Base-by-base conservation (phyloP, 306 rosid genomes). In the Acmispon strigosus region DNA sequence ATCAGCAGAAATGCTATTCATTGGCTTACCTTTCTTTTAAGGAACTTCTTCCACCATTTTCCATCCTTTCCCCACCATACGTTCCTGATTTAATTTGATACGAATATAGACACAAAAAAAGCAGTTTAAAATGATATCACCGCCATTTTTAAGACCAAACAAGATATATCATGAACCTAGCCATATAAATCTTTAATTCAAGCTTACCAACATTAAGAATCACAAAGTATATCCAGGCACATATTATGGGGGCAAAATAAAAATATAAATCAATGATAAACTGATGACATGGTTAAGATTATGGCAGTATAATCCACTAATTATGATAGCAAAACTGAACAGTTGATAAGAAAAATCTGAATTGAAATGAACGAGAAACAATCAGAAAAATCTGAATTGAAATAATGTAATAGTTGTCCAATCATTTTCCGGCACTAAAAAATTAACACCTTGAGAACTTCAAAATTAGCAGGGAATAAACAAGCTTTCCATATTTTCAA, bases 81-180 rank as follows among this genome's bases (percentile, higher is more conserved):
- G 84, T 80, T 49, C 81, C 98, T 90, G 89, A 44, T 55, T 47
- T 68, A 65, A 53, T 73, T 78, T 66, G 48, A 62, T 57, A 60
- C 13, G 53, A 61, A 77, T 66, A 10, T n/a, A 55, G 18, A 72
- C n/a, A n/a, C n/a, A n/a, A 76, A 60, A 18, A 59, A 56, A 74
- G 74, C 44, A 43, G 78, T 76, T 36, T n/a, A 50, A 37, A 17
- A 72, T 58, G 70, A 47, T 53, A 69, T 10, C n/a, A 62, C 8
- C 47, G 10, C 43, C 48, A 47, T 72, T 62, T 54, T 2, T 39
- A 57, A 24, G 56, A 66, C 71, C 70, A 70, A 65, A 50, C 56
- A 44, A 60, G 27, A 48, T 70, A 57, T 57, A 37, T 14, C 13
- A 43, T 15, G 41, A 10, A 57, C 9, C 55, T 20, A 36, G 57